Base-by-base conservation (phyloP, 768 basidiomycete species). In the Tephrocybe rancida region DNA sequence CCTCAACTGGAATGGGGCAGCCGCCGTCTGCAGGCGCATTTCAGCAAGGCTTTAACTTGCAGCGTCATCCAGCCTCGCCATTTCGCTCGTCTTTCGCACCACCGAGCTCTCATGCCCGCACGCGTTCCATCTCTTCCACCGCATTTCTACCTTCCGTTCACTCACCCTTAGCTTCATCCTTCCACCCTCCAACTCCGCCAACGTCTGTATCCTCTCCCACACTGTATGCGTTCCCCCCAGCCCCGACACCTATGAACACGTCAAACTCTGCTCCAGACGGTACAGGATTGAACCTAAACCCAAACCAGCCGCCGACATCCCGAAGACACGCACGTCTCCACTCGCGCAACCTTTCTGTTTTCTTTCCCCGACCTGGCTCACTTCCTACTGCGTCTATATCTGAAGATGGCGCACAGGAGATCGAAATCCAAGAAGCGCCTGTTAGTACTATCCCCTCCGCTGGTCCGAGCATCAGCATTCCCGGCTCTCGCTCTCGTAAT, bases 331-430 rank as follows among this genome's bases (percentile, higher is more conserved):
- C 83, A 3, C 81, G 92, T 2, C 75, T 96, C 16, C 94, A 97
- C 65, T 95, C 94, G 0, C 84, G 94, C 42, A 98, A 98, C 63
- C 75, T 97, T 2, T 95, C 93, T 1, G 77, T 96, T 16, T 96
- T 88, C 78, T 97, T 97, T 62, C 95, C 95, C 14, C 82, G 86
- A 29, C 90, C 91, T 0, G 90, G 88, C 2, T 74, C 82, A 3
- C 63, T 82, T 1, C 81, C 85, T 0, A 72, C 79, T 0, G 74
- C 79, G 7, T 75, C 84, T 13, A 91, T 90, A 39, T 76, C 83
- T 3, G 88, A 92, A 67, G 87, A 90, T 62, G 85, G 83, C 27
- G 66, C 70, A 0, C 83, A 86, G 62, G 83, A 84, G 61, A 58
- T 78, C 6, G 75, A 75, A 30, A 62, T 79, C 3, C 72, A 77